phyloP scores from a whole-genome alignment of 371 early-diverging fungal genomes.

The Actinomortierella ambigua region DNA sequence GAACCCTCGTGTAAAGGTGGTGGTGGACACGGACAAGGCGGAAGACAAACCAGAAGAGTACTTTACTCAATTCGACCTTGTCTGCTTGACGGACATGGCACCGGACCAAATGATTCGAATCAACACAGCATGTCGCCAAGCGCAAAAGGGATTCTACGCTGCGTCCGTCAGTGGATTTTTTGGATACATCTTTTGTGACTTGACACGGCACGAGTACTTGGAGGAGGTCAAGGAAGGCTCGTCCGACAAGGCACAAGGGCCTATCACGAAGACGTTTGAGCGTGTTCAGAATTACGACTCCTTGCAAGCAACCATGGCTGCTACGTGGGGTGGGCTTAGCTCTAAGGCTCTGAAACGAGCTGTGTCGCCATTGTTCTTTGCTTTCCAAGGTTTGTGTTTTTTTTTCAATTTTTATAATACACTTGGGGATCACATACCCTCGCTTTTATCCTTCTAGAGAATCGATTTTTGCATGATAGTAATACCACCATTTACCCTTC shows the following conservation, averaged over 20 bases:
- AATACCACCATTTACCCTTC: background rate
- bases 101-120: constrained; percentile 50
- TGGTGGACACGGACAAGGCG: constrained; percentile 57
- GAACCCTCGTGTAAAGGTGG: constrained; percentile 78
- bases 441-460: no score
- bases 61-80: constrained; percentile 69
- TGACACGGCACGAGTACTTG: constrained; percentile 70
- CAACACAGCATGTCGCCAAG: constrained; percentile 58
- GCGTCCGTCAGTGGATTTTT: constrained; percentile 75
- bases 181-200: constrained; percentile 87
- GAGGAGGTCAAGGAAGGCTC: constrained; percentile 52
- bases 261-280: constrained; percentile 48
- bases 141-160: constrained; percentile 65
- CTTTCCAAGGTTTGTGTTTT: constrained; percentile 53
- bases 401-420: background rate
- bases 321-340: constrained; percentile 29
- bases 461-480: no score
- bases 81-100: constrained; percentile 59
- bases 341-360: constrained; percentile 48
- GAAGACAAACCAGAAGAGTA: constrained; percentile 51
- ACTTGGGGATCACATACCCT: no score
- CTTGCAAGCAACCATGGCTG: constrained; percentile 46
- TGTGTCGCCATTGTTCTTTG: constrained; percentile 54
- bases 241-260: constrained; percentile 45
- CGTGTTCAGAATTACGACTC: constrained; percentile 50